phyloP scores from a whole-genome alignment of 768 basidiomycete genomes.

The Mycena kentingensis region DNA sequence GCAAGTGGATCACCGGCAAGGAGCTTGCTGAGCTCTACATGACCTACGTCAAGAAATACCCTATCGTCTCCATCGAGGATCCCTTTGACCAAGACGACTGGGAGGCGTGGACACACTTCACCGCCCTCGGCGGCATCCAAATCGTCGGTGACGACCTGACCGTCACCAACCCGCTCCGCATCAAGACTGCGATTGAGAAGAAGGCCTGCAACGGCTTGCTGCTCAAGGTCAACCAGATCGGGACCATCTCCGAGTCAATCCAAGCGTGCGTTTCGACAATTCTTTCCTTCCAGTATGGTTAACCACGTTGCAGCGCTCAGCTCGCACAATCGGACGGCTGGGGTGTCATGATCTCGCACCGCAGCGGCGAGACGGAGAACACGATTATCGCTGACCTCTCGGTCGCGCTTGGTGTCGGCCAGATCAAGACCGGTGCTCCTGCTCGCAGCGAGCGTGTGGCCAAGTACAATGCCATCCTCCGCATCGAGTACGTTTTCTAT shows the following conservation, averaged over 20 bases:
- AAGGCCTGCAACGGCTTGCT: slow-evolving; percentile 99
- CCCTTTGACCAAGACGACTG: slow-evolving; percentile 99
- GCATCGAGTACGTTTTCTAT: slow-evolving; percentile 72
- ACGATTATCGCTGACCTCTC: slow-evolving; percentile 94
- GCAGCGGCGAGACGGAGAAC: slow-evolving; percentile 97
- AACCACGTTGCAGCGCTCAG: slow-evolving; percentile 65
- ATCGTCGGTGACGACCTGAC: slow-evolving; percentile 97
- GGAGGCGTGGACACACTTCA: slow-evolving; percentile 97
- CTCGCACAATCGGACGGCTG: slow-evolving; percentile 94
- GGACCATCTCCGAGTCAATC: slow-evolving; percentile 98
- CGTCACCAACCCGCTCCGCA: slow-evolving; percentile 95
- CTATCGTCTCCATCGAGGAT: slow-evolving; percentile 94
- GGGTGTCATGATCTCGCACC: slow-evolving; percentile 99
- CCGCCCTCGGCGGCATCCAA: slow-evolving; percentile 74
- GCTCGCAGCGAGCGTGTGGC: slow-evolving; percentile 95
- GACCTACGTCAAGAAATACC: slow-evolving; percentile 86
- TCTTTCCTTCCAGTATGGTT: slow-evolving; percentile 4
- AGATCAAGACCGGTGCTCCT: slow-evolving; percentile 99
- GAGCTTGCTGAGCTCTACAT: slow-evolving; percentile 95
- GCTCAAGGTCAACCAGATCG: slow-evolving; percentile 99
- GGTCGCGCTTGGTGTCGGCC: slow-evolving; percentile 88
- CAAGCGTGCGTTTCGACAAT: slow-evolving; percentile 74
- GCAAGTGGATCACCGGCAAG: slow-evolving; percentile 91
- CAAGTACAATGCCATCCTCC: slow-evolving; percentile 88
- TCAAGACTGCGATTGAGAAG: slow-evolving; percentile 99